Evolutionary conservation across 306 rosid species (phyloP).

Genomic region (Geum urbanum): DNA sequence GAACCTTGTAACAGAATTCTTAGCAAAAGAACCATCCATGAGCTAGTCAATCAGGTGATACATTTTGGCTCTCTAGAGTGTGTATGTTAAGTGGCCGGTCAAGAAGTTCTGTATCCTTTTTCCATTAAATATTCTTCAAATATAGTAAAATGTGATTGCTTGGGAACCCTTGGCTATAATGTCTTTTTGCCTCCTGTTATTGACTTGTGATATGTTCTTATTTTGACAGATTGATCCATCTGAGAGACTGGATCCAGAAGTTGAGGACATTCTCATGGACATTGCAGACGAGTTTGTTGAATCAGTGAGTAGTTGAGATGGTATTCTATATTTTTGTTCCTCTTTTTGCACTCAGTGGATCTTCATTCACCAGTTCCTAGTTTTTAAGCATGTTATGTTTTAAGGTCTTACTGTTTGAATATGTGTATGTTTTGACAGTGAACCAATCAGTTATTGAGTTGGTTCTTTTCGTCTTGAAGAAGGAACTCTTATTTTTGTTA

Average conservation of each 20-base stretch:
- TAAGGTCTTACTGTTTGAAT: not conserved
- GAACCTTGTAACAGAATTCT: slow-evolving; percentile 70
- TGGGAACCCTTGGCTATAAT: not conserved
- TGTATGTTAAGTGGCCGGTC: not conserved
- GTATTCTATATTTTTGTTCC: not conserved
- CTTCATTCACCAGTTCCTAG: not conserved
- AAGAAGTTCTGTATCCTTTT: not conserved
- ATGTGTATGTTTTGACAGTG: not conserved
- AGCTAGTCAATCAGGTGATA: slow-evolving; percentile 74
- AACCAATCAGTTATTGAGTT: not conserved
- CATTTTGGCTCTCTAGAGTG: slow-evolving; percentile 1
- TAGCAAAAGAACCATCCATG: slow-evolving; percentile 87
- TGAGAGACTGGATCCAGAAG: slow-evolving; percentile 84
- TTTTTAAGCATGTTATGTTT: not conserved
- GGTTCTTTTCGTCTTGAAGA: not conserved
- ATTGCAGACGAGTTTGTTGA: slow-evolving; percentile 94
- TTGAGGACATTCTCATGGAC: slow-evolving; percentile 82
- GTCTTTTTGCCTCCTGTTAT: not conserved
- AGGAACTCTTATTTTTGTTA: not conserved
- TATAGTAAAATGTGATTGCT: not conserved
- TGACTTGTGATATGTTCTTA: slow-evolving; percentile 13
- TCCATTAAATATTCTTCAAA: not conserved
- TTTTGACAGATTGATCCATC: slow-evolving; percentile 73
- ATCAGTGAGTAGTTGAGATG: slow-evolving; percentile 57
- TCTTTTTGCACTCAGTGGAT: slow-evolving; percentile 3